These are phyloP conservation scores for Endocarpon pusillum DNA, from an alignment of 495 filamentous ascomycete genomes.

Conservation along the genomic window DNA sequence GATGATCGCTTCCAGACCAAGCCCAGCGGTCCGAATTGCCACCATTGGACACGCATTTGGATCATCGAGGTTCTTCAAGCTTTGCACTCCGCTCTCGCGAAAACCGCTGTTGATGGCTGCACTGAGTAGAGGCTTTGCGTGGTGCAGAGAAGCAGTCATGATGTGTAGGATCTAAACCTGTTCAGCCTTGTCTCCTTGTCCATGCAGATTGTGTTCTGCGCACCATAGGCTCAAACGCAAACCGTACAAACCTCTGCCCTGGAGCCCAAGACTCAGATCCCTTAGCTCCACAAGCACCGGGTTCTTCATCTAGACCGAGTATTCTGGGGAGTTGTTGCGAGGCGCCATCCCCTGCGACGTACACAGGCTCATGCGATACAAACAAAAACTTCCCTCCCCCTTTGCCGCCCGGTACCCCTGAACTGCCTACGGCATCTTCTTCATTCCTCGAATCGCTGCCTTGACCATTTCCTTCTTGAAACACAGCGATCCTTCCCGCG, in stretches of 20 bases:
- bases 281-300: slow-evolving; percentile 8
- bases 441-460: slow-evolving; percentile 5
- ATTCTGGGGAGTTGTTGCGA: slow-evolving; percentile 21
- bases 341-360: slow-evolving; percentile 9
- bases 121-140: slow-evolving; percentile 53
- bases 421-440: slow-evolving; percentile 7
- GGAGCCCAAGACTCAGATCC: slow-evolving; percentile 5
- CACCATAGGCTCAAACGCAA: slow-evolving; percentile 94
- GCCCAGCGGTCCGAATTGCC: slow-evolving; percentile 62
- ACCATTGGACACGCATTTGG: slow-evolving; percentile 48
- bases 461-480: slow-evolving; percentile 47
- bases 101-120: slow-evolving; percentile 70
- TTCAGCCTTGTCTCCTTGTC: background rate
- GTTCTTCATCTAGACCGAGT: slow-evolving; percentile 17
- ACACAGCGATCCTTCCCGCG: slow-evolving; percentile 68
- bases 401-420: slow-evolving; percentile 41
- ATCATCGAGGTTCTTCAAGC: slow-evolving; percentile 23
- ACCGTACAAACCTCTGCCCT: slow-evolving; percentile 48
- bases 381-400: slow-evolving; percentile 75
- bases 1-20: slow-evolving; percentile 63
- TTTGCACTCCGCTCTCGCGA: slow-evolving; percentile 63
- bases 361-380: slow-evolving; percentile 64
- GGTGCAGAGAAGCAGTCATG: slow-evolving; percentile 48
- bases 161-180: slow-evolving; percentile 65
- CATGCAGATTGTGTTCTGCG: slow-evolving; percentile 10